Percentiles rank a stretch among this genome's conserved stretches.
Conservation (phyloP, 495 filamentous ascomycete genomes). For the Cercophora scortea region DNA sequence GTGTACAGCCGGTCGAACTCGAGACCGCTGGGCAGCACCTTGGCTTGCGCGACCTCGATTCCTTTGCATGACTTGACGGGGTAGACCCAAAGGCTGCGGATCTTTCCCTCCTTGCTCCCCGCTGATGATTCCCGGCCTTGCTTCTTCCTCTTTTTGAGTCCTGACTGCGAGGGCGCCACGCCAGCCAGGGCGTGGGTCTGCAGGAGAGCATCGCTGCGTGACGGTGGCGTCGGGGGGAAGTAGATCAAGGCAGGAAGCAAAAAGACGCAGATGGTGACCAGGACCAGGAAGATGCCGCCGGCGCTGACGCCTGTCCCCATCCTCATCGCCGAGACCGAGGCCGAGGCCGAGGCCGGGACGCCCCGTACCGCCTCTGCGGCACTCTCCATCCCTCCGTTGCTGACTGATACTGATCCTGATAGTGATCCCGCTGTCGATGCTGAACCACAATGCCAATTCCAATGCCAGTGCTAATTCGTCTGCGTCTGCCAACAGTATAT, state of each 20-base stretch:
- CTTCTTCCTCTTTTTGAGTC: slow-evolving; percentile 17
- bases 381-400: no score
- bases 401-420: no score
- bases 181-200: slow-evolving; percentile 37
- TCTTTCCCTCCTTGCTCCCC: slow-evolving; percentile 12
- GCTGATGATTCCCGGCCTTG: neutral
- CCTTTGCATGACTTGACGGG: slow-evolving; percentile 83
- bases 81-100: slow-evolving; percentile 81
- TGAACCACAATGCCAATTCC: no score
- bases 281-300: slow-evolving; percentile 31
- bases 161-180: slow-evolving; percentile 29
- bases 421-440: no score
- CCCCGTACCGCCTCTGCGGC: no score
- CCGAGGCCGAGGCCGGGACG: neutral
- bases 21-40: slow-evolving; percentile 64
- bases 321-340: slow-evolving; percentile 1
- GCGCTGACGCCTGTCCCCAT: slow-evolving; percentile 16
- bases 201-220: slow-evolving; percentile 38
- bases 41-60: slow-evolving; percentile 61
- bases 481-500: no score
- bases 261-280: slow-evolving; percentile 39
- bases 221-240: slow-evolving; percentile 36
- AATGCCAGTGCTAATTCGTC: no score
- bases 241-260: slow-evolving; percentile 38
- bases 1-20: slow-evolving; percentile 80